Percentiles rank a stretch among this genome's conserved stretches.
Evolutionary conservation across 257 asterid genomes (phyloP).

Genomic region (Solanum acaule): DNA sequence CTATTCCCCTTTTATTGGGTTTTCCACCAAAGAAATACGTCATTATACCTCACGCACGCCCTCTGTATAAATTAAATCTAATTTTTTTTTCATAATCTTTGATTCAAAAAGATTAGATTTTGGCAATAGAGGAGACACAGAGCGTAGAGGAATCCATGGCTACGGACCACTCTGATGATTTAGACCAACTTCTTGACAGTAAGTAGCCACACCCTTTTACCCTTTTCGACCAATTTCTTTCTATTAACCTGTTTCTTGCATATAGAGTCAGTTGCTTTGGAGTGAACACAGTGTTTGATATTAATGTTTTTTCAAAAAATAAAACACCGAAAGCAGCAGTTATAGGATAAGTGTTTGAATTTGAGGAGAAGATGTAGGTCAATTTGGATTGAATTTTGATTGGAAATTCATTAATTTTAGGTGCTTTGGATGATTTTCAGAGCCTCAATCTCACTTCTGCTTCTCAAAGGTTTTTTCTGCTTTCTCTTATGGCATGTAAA

Average conservation of each 20-base stretch:
- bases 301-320: neutral
- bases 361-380: neutral
- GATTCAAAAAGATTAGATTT: neutral
- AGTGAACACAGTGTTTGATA: neutral
- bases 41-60: neutral
- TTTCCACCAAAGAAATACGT: neutral
- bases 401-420: conserved; percentile 26
- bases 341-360: neutral
- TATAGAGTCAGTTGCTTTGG: neutral
- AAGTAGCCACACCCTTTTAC: conserved; percentile 9
- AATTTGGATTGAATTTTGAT: neutral
- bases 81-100: neutral
- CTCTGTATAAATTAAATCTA: neutral
- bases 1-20: neutral
- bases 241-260: neutral
- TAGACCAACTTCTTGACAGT: conserved; percentile 95
- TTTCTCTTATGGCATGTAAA: neutral
- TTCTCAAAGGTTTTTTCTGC: conserved; percentile 48
- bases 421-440: conserved; percentile 99
- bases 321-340: neutral
- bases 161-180: conserved; percentile 34
- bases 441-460: conserved; percentile 70
- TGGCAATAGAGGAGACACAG: neutral
- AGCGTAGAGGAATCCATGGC: conserved; percentile 33
- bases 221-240: neutral